phyloP scores from a whole-genome alignment of 2,329 filamentous ascomycete genomes.

The Ceratocystiopsis minuta region DNA sequence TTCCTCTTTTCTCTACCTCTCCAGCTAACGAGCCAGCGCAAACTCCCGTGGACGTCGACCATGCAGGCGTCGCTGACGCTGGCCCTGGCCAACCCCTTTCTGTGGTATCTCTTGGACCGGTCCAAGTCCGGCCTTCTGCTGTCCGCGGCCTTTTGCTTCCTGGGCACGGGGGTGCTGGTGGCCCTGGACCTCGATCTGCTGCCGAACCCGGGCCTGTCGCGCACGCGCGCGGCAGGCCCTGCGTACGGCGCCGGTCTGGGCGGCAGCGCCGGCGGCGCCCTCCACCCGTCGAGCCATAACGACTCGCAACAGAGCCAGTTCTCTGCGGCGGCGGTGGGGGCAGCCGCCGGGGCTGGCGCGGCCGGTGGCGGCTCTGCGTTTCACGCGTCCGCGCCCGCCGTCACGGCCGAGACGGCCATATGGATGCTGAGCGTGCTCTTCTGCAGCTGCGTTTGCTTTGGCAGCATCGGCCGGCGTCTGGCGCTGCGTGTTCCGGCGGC shows the following conservation, averaged over 20 bases:
- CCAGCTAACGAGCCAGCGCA: constrained; percentile 37
- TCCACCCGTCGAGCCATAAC: background rate
- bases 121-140: constrained; percentile 71
- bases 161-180: constrained; percentile 57
- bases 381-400: constrained; percentile 18
- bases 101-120: constrained; percentile 94
- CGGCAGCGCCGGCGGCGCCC: background rate
- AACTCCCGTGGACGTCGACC: constrained; percentile 82
- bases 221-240: background rate
- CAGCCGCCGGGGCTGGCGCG: constrained; percentile 4
- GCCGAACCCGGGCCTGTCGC: constrained; percentile 38
- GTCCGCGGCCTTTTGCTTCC: constrained; percentile 52
- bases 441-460: constrained; percentile 89
- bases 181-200: constrained; percentile 63
- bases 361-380: background rate
- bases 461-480: constrained; percentile 75
- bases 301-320: constrained; percentile 9
- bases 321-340: constrained; percentile 1
- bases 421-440: constrained; percentile 92
- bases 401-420: constrained; percentile 53
- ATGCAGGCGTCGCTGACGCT: constrained; percentile 85
- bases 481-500: constrained; percentile 22
- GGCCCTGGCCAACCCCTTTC: constrained; percentile 73
- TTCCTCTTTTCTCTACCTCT: background rate
- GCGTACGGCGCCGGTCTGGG: constrained; percentile 4